These are phyloP conservation scores for Chaetothyriales sp. DNA, from an alignment of 2,329 filamentous ascomycete genomes.

Conservation along the genomic window DNA sequence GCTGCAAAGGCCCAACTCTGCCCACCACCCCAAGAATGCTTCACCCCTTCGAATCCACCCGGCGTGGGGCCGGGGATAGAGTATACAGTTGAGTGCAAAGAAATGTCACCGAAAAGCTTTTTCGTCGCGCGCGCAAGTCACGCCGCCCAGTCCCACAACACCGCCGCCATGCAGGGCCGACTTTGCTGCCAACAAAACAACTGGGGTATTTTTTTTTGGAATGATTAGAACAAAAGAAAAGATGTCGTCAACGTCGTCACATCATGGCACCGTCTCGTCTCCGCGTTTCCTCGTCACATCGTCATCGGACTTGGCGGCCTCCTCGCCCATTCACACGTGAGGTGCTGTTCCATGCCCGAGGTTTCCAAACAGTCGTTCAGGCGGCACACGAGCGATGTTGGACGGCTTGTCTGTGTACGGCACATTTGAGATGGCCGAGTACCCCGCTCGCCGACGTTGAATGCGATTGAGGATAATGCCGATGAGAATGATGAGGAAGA, in stretches of 20 bases:
- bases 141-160: background rate
- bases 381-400: slow-evolving; percentile 33
- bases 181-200: background rate
- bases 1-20: background rate
- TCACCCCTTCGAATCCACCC: background rate
- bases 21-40: background rate
- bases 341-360: slow-evolving; percentile 10
- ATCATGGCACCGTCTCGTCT: background rate
- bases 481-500: slow-evolving; percentile 35
- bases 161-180: background rate
- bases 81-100: background rate
- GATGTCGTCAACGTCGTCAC: background rate
- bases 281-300: background rate
- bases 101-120: background rate
- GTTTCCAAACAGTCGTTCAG: slow-evolving; percentile 31
- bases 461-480: slow-evolving; percentile 36
- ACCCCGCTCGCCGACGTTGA: slow-evolving; percentile 34
- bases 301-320: background rate
- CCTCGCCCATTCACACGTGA: slow-evolving; percentile 1
- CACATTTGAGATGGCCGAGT: slow-evolving; percentile 31
- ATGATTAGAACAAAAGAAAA: background rate
- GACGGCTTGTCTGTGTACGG: slow-evolving; percentile 33
- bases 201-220: background rate
- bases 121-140: background rate
- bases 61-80: background rate